These are phyloP conservation scores for Cystobasidium slooffiae DNA, from an alignment of 1,284 basidiomycete species.

Conservation along the genomic window DNA sequence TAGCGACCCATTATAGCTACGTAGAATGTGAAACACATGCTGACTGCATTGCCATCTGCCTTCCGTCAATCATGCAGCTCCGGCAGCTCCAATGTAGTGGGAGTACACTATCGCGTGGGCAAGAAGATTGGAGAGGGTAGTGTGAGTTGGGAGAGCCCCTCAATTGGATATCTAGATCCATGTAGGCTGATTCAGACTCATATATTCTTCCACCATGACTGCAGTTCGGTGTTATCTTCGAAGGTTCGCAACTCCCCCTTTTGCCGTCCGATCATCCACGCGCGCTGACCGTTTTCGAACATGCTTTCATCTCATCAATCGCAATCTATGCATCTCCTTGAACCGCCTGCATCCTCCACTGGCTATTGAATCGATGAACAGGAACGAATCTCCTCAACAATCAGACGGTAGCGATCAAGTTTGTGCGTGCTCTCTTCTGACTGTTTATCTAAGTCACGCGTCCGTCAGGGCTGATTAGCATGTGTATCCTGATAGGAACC, in stretches of 20 bases:
- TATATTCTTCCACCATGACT: not conserved
- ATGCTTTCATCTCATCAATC: not conserved
- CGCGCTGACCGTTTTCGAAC: not conserved
- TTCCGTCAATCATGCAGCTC: conserved; percentile 19
- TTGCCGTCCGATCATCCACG: conserved; percentile 5
- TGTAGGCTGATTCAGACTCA: not conserved
- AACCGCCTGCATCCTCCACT: not conserved
- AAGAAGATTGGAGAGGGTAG: conserved; percentile 72
- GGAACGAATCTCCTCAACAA: conserved; percentile 93
- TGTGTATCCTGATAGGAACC: conserved; percentile 69
- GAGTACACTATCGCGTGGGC: conserved; percentile 81
- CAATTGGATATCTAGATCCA: not conserved
- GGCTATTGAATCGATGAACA: conserved; percentile 56
- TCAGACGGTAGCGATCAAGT: conserved; percentile 96
- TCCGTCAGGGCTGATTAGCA: not conserved
- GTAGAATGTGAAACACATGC: not conserved
- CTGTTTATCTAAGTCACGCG: not conserved
- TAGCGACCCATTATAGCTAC: not conserved
- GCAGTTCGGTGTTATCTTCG: conserved; percentile 91
- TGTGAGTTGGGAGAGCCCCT: conserved; percentile 20
- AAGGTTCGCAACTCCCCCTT: conserved; percentile 63
- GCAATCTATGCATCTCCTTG: too few species aligned
- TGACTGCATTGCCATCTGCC: conserved; percentile 7
- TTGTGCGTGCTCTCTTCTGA: conserved; percentile 68
- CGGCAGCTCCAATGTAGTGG: conserved; percentile 62